Conservation (phyloP, 805 yeast genomes). For the Spathaspora hagerdaliae region DNA sequence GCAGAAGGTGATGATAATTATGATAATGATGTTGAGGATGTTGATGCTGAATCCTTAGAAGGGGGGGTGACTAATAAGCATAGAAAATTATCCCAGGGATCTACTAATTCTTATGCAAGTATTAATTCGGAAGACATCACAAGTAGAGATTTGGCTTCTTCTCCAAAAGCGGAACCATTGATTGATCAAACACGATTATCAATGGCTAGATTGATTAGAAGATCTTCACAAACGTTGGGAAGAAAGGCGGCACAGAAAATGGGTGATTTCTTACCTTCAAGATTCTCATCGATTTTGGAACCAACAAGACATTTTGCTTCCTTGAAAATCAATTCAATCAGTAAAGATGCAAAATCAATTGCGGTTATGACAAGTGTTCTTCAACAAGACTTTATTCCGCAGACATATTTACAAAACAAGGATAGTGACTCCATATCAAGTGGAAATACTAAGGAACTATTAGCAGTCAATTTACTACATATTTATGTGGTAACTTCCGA, state of each 20-base stretch:
- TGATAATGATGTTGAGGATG: constrained; percentile 27
- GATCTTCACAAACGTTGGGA: constrained; percentile 75
- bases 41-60: constrained; percentile 22
- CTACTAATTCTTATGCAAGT: constrained; percentile 32
- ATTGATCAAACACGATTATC: constrained; percentile 69
- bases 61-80: constrained; percentile 25
- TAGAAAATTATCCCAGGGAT: constrained; percentile 37
- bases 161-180: constrained; percentile 50
- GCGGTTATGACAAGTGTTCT: constrained; percentile 42
- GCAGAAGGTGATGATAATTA: constrained; percentile 22
- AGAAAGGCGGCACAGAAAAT: constrained; percentile 81
- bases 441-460: constrained; percentile 15
- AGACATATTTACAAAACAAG: constrained; percentile 17
- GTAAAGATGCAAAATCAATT: constrained; percentile 39
- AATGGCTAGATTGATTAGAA: constrained; percentile 69
- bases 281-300: constrained; percentile 78
- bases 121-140: constrained; percentile 22
- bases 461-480: constrained; percentile 32
- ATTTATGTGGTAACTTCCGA: constrained; percentile 74
- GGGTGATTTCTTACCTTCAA: constrained; percentile 82
- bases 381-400: constrained; percentile 28
- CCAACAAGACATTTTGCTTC: constrained; percentile 91
- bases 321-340: constrained; percentile 53
- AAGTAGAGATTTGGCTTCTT: not conserved
- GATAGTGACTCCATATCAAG: constrained; percentile 9